Conservation (phyloP, 768 basidiomycete genomes). For the Gelatoporia subvermispora region DNA sequence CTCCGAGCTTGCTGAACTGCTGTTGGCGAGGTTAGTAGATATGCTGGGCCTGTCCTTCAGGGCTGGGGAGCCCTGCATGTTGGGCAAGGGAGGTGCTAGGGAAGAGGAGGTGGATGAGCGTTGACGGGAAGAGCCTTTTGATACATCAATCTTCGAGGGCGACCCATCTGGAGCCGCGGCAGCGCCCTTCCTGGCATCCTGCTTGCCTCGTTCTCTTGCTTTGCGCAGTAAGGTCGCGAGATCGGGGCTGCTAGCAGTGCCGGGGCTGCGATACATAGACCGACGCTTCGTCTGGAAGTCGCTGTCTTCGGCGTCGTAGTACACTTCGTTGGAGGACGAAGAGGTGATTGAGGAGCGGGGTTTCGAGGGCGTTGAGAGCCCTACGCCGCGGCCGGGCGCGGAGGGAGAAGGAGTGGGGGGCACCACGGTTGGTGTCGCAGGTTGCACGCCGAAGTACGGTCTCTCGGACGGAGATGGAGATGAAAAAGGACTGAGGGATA, state of each 20-base stretch:
- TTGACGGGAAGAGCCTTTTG: slow-evolving; percentile 5
- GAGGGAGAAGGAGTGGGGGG: slow-evolving; percentile 63
- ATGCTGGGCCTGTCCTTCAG: slow-evolving; percentile 16
- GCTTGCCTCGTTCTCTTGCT: slow-evolving; percentile 54
- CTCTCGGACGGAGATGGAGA: slow-evolving; percentile 37
- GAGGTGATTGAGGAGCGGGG: slow-evolving; percentile 34
- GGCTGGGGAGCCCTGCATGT: slow-evolving; percentile 12
- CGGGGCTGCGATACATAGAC: slow-evolving; percentile 82
- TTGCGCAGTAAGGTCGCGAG: slow-evolving; percentile 82
- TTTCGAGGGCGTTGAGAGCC: slow-evolving; percentile 27
- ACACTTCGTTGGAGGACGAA: slow-evolving; percentile 54
- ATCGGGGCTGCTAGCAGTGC: slow-evolving; percentile 90
- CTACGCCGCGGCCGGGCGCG: slow-evolving; percentile 15
- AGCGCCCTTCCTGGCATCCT: slow-evolving; percentile 29
- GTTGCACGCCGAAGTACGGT: slow-evolving; percentile 35
- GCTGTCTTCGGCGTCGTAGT: slow-evolving; percentile 59
- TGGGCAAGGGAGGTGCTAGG: slow-evolving; percentile 9
- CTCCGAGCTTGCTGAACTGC: slow-evolving; percentile 13
- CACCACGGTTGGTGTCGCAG: slow-evolving; percentile 56
- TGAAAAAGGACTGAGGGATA: slow-evolving; percentile 36
- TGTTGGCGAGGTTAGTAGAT: slow-evolving; percentile 5
- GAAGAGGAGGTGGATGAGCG: slow-evolving; percentile 11
- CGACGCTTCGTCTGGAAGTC: slow-evolving; percentile 73
- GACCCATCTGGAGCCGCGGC: slow-evolving; percentile 26
- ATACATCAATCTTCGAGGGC: slow-evolving; percentile 2